Percentiles rank a stretch among this genome's conserved stretches.
phyloP scores from a whole-genome alignment of 495 filamentous ascomycete species.

The Lepidopterella palustris region DNA sequence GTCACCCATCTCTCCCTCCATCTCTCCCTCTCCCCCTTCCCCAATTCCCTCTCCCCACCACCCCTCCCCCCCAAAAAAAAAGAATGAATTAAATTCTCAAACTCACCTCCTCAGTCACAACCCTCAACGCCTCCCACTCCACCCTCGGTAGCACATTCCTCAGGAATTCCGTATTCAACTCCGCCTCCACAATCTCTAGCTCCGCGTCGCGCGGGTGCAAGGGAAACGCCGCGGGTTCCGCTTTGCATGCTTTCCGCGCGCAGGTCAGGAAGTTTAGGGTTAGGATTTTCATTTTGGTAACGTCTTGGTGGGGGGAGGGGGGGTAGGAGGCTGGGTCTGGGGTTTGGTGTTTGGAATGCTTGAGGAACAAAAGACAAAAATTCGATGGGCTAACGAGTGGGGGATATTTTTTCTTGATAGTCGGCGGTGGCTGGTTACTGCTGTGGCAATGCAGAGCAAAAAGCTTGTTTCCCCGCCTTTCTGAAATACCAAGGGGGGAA shows the following conservation, averaged over 20 bases:
- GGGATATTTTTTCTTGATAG: background rate
- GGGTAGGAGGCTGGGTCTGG: background rate
- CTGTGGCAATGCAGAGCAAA: background rate
- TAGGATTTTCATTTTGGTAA: slow-evolving; percentile 73
- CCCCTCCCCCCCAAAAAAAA: no score
- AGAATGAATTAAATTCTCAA: slow-evolving; percentile 8
- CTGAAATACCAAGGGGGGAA: no score
- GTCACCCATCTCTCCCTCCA: no score
- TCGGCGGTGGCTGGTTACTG: background rate
- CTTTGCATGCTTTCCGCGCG: slow-evolving; percentile 89
- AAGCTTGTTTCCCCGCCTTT: slow-evolving; percentile 3
- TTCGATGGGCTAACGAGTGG: background rate
- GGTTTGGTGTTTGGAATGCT: background rate
- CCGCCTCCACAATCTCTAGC: slow-evolving; percentile 71
- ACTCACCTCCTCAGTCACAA: slow-evolving; percentile 71
- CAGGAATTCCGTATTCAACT: slow-evolving; percentile 71
- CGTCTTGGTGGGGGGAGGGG: background rate
- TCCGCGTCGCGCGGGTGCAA: slow-evolving; percentile 88
- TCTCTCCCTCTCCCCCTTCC: no score
- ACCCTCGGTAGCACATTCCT: slow-evolving; percentile 77
- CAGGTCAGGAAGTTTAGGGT: slow-evolving; percentile 97
- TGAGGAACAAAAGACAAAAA: background rate
- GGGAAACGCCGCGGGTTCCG: slow-evolving; percentile 67
- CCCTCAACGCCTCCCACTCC: slow-evolving; percentile 75
- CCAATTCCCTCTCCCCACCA: no score